Percentiles rank a stretch among this genome's conserved stretches.
phyloP scores from a whole-genome alignment of 2,329 filamentous ascomycete species.

The Tolypocladium endophyticum region DNA sequence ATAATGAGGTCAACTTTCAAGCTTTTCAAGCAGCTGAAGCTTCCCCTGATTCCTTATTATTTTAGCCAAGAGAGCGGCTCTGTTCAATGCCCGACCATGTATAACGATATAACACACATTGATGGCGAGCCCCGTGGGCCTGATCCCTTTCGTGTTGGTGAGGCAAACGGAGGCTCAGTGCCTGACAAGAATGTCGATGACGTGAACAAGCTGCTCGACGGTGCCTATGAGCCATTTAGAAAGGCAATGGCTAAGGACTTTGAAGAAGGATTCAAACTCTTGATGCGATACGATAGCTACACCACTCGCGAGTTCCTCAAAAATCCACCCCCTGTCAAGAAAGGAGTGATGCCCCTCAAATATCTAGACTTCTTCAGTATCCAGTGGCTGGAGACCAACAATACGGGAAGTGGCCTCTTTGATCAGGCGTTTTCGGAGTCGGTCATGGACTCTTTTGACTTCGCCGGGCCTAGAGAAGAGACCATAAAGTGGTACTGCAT shows the following conservation, averaged over 20 bases:
- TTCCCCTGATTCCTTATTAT: background rate
- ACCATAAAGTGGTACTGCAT: background rate
- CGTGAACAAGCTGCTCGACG: background rate
- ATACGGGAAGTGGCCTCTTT: background rate
- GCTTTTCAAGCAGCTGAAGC: background rate
- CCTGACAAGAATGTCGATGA: background rate
- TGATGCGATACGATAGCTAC: background rate
- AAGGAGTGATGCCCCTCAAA: background rate
- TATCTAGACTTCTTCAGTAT: background rate
- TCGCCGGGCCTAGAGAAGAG: background rate
- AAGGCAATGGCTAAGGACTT: background rate
- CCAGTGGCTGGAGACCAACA: background rate
- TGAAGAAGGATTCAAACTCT: background rate
- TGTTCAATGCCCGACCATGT: background rate
- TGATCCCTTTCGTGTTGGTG: background rate
- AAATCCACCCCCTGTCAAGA: background rate
- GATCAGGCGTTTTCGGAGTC: background rate
- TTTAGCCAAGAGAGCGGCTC: background rate
- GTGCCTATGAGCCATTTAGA: background rate
- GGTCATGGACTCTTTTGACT: background rate
- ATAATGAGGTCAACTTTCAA: background rate
- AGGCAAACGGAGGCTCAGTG: background rate
- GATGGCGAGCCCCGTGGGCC: background rate
- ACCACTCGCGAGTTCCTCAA: background rate
- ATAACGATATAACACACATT: background rate